Evolutionary conservation across 257 asterid species (phyloP).

Genomic region (Prunella vulgaris): DNA sequence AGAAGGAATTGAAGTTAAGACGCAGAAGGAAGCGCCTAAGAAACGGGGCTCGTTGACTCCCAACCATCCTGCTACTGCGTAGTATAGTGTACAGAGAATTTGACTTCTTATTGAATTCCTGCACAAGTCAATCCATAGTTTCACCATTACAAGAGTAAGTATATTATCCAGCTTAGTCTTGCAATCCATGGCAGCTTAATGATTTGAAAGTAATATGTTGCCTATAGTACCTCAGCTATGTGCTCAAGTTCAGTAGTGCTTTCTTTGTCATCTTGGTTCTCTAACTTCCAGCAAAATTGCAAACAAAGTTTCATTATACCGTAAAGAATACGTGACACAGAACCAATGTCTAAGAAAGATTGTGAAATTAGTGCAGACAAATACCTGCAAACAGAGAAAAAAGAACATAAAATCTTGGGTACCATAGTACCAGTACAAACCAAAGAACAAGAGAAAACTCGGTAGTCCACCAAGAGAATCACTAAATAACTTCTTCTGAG

Average conservation of each 20-base stretch:
- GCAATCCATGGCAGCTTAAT: conserved; percentile 8
- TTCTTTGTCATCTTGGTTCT: conserved; percentile 62
- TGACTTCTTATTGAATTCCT: conserved; percentile 95
- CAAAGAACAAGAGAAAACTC: conserved; percentile 5
- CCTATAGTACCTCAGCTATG: conserved; percentile 73
- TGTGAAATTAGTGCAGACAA: conserved; percentile 87
- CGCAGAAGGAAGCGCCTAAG: conserved; percentile 95
- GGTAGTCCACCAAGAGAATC: neutral
- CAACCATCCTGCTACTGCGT: conserved; percentile 93
- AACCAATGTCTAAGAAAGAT: conserved; percentile 96
- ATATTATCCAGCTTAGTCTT: neutral
- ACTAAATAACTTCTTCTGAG: neutral
- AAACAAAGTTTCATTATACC: conserved; percentile 92
- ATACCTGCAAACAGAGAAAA: conserved; percentile 54
- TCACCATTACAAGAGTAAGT: neutral
- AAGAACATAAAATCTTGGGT: conserved; percentile 9
- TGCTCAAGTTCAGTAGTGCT: conserved; percentile 67
- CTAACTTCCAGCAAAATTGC: conserved; percentile 96
- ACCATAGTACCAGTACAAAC: conserved; percentile 3
- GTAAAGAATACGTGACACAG: conserved; percentile 93
- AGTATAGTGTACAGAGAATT: conserved; percentile 93
- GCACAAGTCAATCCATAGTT: conserved; percentile 19
- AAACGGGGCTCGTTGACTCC: conserved; percentile 99
- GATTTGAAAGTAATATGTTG: conserved; percentile 14
- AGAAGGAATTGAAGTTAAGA: conserved; percentile 91